Evolutionary conservation across 345 rosid genomes (phyloP).

Genomic region (Salix suchowensis): DNA sequence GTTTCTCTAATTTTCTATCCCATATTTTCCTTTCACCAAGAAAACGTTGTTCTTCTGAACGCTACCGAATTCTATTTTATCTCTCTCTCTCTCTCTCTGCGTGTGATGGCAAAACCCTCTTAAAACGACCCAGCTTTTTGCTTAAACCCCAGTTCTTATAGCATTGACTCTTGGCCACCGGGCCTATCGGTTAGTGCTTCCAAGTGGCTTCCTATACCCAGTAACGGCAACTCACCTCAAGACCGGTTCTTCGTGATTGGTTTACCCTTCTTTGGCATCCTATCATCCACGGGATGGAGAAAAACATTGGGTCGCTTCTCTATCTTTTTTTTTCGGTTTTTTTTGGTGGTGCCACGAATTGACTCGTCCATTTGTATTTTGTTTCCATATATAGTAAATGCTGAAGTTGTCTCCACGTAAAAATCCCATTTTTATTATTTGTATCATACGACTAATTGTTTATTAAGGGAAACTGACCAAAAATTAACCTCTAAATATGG

Average conservation of each 20-base stretch:
- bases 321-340: background rate
- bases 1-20: conserved; percentile 37
- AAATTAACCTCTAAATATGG: background rate
- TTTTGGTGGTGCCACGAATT: background rate
- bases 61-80: conserved; percentile 6
- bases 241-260: conserved; percentile 17
- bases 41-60: conserved; percentile 16
- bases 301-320: conserved; percentile 1
- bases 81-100: background rate
- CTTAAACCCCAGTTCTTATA: conserved; percentile 28
- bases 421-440: background rate
- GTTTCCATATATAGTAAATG: background rate
- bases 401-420: background rate
- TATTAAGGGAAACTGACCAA: background rate
- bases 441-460: background rate
- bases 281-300: conserved; percentile 3
- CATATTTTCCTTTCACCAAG: conserved; percentile 31
- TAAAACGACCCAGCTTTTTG: conserved; percentile 10
- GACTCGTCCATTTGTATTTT: background rate
- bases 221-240: conserved; percentile 1
- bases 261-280: conserved; percentile 2
- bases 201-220: conserved; percentile 5
- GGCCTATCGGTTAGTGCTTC: conserved; percentile 8
- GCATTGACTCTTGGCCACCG: conserved; percentile 20
- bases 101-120: conserved; percentile 24